Evolutionary conservation across 176 grass and related monocot species (phyloP), one percentile per base, ranked within the genome.

Genomic region (Hyparrhenia diplandra): DNA sequence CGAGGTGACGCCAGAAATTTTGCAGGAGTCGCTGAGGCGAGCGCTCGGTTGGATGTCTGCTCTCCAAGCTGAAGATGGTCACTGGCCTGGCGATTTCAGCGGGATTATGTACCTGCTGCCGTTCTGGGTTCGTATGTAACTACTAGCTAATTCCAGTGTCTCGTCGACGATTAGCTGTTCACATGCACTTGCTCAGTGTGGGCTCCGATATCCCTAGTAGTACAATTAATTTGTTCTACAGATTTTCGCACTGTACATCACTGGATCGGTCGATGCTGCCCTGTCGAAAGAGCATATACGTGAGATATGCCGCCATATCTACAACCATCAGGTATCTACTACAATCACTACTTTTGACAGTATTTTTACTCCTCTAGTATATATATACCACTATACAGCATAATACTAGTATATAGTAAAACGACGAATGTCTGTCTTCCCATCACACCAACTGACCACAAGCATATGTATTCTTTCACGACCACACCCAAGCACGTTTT

Each of bases 221-320:
- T n/a, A n/a, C n/a, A n/a, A n/a, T n/a, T n/a, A n/a, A 5, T 36
- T 51, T 51, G 1, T 73, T 4, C 2, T 45, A 17, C 16, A 77
- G 75, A 31, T 78, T 16, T 62, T 78, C 13, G 75, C 59, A 1
- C 14, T 78, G 6, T 17, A 63, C 25, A 13, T 78, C 36, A 78
- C 75, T 0, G 39, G 25, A 20, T 42, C 57, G 13, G 1, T 64
- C 39, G 40, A 78, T 32, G 17, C 3, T 30, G 40, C 46, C 8
- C 61, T 78, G 1, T 78, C 75, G 11, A 1, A 25, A 6, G 75
- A 65, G 27, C 60, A 78, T 64, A 27, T 13, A 6, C 39, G 40
- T 3, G 75, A 78, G 75, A 78, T 78, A 6, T 43, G 75, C 25
- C 75, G 75, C 30, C 28, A 64, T 30, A 46, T 64, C 42, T 78